These are phyloP conservation scores for Ophiocordyceps sinensis DNA, from an alignment of 2,329 filamentous ascomycete species.

Conservation along the genomic window DNA sequence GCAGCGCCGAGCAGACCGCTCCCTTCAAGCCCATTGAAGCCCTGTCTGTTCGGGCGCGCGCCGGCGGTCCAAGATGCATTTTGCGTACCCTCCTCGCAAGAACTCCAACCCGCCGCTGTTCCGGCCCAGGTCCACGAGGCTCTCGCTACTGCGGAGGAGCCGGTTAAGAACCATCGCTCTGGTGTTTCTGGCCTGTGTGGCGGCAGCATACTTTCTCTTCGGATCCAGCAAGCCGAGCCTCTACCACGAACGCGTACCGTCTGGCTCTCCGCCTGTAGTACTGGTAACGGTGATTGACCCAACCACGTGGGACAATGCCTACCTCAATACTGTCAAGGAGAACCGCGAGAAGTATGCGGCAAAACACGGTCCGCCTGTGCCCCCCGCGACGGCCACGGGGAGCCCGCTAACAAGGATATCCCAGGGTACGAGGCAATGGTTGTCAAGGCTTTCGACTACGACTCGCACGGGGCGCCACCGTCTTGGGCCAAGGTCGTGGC, in stretches of 20 bases:
- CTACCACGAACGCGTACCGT: constrained; percentile 24
- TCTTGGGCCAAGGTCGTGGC: constrained; percentile 74
- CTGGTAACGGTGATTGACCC: constrained; percentile 77
- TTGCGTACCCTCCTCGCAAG: constrained; percentile 78
- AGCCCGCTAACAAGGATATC: not conserved
- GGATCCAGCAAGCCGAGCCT: constrained; percentile 13
- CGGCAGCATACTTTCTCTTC: constrained; percentile 46
- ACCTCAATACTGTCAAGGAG: constrained; percentile 59
- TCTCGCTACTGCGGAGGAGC: constrained; percentile 41
- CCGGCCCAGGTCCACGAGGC: constrained; percentile 41
- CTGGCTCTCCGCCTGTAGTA: constrained; percentile 51
- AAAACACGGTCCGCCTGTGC: constrained; percentile 54
- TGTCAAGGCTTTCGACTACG: constrained; percentile 61
- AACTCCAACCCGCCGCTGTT: constrained; percentile 64
- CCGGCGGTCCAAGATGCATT: constrained; percentile 51
- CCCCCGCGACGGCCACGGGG: not conserved
- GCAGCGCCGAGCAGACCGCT: not conserved
- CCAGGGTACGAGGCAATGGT: constrained; percentile 80
- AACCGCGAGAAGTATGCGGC: constrained; percentile 78
- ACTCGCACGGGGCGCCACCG: constrained; percentile 41
- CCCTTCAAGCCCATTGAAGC: not conserved
- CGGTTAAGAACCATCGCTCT: constrained; percentile 47
- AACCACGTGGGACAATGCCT: constrained; percentile 45
- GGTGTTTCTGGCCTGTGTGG: constrained; percentile 36
- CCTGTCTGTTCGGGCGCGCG: not conserved